Conservation (phyloP, 768 basidiomycete species). For the Boletus sp. region DNA sequence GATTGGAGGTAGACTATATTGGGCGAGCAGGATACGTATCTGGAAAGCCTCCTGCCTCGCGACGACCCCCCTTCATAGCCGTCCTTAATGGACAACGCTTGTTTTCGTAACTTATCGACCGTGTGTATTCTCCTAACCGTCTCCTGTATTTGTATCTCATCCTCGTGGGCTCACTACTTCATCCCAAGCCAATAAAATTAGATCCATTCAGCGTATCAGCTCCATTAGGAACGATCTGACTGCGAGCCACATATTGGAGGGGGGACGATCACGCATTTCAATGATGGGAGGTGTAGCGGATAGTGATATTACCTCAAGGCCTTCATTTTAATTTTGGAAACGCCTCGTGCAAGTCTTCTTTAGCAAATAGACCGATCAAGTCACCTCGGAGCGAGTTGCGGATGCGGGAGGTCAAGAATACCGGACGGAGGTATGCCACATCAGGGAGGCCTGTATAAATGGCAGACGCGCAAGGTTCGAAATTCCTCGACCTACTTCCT, state of each 20-base stretch:
- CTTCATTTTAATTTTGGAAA: slow-evolving; percentile 25
- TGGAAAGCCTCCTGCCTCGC: slow-evolving; percentile 44
- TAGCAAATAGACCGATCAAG: slow-evolving; percentile 13
- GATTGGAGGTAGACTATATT: slow-evolving; percentile 67
- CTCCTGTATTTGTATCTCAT: slow-evolving; percentile 32
- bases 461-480: slow-evolving; percentile 1
- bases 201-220: slow-evolving; percentile 15
- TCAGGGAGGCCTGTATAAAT: slow-evolving; percentile 25
- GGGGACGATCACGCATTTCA: slow-evolving; percentile 35
- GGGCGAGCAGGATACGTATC: slow-evolving; percentile 62
- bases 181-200: slow-evolving; percentile 20
- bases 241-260: slow-evolving; percentile 23
- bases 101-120: slow-evolving; percentile 29
- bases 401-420: slow-evolving; percentile 10
- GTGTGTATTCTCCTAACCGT: slow-evolving; percentile 23
- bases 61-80: slow-evolving; percentile 65
- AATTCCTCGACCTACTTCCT: slow-evolving; percentile 11
- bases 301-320: slow-evolving; percentile 35
- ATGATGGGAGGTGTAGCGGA: slow-evolving; percentile 23
- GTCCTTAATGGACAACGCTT: slow-evolving; percentile 47
- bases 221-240: slow-evolving; percentile 29
- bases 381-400: slow-evolving; percentile 19
- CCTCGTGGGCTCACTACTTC: slow-evolving; percentile 28
- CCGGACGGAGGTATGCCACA: slow-evolving; percentile 20
- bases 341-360: slow-evolving; percentile 27